Conservation (phyloP, 2,329 filamentous ascomycete genomes). For the Colletotrichum noveboracense region DNA sequence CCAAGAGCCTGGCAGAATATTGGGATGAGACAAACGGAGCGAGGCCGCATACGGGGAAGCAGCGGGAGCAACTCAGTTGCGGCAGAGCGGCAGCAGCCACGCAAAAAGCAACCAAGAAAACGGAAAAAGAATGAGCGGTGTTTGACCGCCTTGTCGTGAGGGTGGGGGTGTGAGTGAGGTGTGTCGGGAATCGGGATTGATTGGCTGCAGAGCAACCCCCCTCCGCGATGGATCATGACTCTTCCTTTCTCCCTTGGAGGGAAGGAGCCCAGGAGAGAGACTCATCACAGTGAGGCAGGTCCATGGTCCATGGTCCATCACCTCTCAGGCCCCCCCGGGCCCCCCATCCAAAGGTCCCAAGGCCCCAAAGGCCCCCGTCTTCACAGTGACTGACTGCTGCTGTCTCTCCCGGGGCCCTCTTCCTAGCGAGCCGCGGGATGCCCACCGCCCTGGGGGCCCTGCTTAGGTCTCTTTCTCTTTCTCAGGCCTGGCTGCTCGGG, state of each 20-base stretch:
- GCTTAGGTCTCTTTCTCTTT: not conserved
- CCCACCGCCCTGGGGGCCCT: not conserved
- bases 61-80: not conserved
- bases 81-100: not conserved
- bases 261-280: not conserved
- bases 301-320: not conserved
- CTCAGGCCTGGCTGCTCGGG: not conserved
- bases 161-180: not conserved
- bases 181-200: constrained; percentile 16
- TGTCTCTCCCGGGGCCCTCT: not conserved
- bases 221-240: not conserved
- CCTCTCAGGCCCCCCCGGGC: not conserved
- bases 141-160: constrained; percentile 19
- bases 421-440: not conserved
- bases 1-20: not conserved
- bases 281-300: not conserved
- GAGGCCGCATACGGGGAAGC: constrained; percentile 17
- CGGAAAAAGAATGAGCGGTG: constrained; percentile 20
- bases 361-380: not conserved
- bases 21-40: not conserved
- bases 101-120: not conserved
- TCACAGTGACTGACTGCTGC: not conserved
- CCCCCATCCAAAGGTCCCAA: not conserved
- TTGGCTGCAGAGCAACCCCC: not conserved
- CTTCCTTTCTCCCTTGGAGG: not conserved